A percentile compares a stretch with the other conserved stretches of the same genome.
These are phyloP conservation scores for Pythium aristosporum DNA, from an alignment of 352 stramenopile genomes.

Conservation along the genomic window DNA sequence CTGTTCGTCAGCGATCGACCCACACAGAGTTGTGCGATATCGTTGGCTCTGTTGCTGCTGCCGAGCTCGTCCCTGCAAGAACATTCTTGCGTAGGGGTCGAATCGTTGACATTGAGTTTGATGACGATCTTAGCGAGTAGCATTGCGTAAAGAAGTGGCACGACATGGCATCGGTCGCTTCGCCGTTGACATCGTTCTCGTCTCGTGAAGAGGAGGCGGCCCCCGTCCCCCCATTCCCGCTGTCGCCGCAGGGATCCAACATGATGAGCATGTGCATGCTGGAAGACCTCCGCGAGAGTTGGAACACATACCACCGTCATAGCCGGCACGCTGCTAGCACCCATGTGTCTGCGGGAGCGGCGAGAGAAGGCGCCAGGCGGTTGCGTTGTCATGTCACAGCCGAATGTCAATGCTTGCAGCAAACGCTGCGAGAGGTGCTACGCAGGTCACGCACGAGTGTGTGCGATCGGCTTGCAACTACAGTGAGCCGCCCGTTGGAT, in stretches of 20 bases:
- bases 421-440: neutral
- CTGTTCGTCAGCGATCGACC: slow-evolving; percentile 13
- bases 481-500: neutral
- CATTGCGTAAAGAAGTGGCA: neutral
- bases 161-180: neutral
- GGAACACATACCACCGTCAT: slow-evolving; percentile 35
- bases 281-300: slow-evolving; percentile 41
- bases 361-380: neutral
- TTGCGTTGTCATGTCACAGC: neutral
- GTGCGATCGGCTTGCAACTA: neutral
- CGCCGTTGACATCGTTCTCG: neutral
- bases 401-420: neutral
- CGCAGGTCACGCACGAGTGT: neutral
- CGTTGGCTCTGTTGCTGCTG: neutral
- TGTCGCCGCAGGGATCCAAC: slow-evolving; percentile 26
- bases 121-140: neutral
- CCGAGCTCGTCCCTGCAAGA: slow-evolving; percentile 1
- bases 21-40: slow-evolving; percentile 18
- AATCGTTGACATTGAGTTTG: neutral
- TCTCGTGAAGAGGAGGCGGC: neutral
- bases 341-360: neutral
- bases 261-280: slow-evolving; percentile 39
- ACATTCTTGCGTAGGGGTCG: no score
- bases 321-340: neutral
- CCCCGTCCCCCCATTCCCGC: slow-evolving; percentile 19